phyloP scores from a whole-genome alignment of 768 basidiomycete genomes.

The Cystofilobasidium ferigula region DNA sequence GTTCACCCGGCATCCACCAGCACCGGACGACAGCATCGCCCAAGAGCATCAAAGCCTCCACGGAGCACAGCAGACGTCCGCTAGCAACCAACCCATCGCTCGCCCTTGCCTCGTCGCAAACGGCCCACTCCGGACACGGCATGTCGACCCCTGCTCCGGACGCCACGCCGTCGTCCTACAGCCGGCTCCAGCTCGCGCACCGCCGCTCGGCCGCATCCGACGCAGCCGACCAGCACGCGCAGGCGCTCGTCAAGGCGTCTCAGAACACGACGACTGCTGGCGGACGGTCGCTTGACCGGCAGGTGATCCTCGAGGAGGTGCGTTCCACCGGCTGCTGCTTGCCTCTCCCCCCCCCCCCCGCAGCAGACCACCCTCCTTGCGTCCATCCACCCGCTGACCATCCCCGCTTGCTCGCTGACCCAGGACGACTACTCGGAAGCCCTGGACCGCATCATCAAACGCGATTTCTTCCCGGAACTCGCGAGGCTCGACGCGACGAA shows the following conservation, averaged over 20 bases:
- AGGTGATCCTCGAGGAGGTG: conserved; percentile 1
- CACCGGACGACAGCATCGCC: no score
- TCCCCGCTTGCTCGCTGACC: background rate
- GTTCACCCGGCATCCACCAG: no score
- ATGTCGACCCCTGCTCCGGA: no score
- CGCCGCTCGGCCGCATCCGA: no score
- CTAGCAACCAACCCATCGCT: no score
- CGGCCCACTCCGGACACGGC: no score
- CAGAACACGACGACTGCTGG: background rate
- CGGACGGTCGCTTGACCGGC: conserved; percentile 4
- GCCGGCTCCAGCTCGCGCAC: background rate
- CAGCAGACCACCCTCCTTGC: background rate
- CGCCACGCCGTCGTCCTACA: background rate
- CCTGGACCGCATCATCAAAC: conserved; percentile 80
- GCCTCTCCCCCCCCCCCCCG: no score
- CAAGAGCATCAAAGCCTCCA: no score
- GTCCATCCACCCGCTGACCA: background rate
- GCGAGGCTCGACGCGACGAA: conserved; percentile 22
- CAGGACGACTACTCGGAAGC: conserved; percentile 88
- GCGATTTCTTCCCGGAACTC: conserved; percentile 79
- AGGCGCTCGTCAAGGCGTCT: background rate
- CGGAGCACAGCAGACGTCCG: no score
- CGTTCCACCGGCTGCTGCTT: no score
- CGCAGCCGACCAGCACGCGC: background rate
- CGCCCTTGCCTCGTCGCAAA: no score